Evolutionary conservation across 495 filamentous ascomycete genomes (phyloP).

Genomic region (Bombardia bombarda): DNA sequence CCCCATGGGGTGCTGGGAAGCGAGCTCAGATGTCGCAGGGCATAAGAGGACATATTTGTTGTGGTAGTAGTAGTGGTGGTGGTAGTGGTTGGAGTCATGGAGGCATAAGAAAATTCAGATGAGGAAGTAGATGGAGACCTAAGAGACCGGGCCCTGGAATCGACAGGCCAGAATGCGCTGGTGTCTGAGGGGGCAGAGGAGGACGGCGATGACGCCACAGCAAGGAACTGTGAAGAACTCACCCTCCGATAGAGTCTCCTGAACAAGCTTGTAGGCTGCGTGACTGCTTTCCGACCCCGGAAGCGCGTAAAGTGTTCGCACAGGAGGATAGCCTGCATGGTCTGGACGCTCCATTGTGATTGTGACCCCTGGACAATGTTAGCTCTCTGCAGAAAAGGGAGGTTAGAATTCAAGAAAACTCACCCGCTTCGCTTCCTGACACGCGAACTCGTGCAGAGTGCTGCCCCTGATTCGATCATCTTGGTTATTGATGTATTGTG

Average conservation of each 20-base stretch:
- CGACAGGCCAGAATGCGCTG: conserved; percentile 23
- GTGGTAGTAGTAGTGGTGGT: conserved; percentile 8
- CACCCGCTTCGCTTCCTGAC: conserved; percentile 33
- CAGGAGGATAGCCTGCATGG: conserved; percentile 48
- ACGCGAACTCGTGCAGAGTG: conserved; percentile 37
- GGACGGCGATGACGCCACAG: conserved; percentile 19
- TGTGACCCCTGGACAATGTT: not conserved
- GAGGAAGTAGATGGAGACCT: conserved; percentile 21
- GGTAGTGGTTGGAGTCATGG: conserved; percentile 15
- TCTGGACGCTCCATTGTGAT: conserved; percentile 34
- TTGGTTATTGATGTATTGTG: conserved; percentile 34
- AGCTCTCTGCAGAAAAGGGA: not conserved
- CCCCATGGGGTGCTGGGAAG: conserved; percentile 15
- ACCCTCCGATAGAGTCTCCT: conserved; percentile 45
- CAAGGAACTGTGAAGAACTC: conserved; percentile 29
- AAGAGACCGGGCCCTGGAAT: conserved; percentile 28
- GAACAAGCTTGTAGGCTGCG: conserved; percentile 38
- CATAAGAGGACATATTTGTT: conserved; percentile 10
- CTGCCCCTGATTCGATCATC: conserved; percentile 38
- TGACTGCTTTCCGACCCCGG: conserved; percentile 38
- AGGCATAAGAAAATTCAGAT: conserved; percentile 22
- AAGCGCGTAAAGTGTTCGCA: conserved; percentile 48
- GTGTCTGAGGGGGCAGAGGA: conserved; percentile 13
- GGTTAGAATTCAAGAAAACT: conserved; percentile 2
- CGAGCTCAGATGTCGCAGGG: conserved; percentile 10